A percentile compares a stretch with the other conserved stretches of the same genome.
These are phyloP conservation scores for Quercus parvula DNA, from an alignment of 306 rosid species.

Conservation along the genomic window DNA sequence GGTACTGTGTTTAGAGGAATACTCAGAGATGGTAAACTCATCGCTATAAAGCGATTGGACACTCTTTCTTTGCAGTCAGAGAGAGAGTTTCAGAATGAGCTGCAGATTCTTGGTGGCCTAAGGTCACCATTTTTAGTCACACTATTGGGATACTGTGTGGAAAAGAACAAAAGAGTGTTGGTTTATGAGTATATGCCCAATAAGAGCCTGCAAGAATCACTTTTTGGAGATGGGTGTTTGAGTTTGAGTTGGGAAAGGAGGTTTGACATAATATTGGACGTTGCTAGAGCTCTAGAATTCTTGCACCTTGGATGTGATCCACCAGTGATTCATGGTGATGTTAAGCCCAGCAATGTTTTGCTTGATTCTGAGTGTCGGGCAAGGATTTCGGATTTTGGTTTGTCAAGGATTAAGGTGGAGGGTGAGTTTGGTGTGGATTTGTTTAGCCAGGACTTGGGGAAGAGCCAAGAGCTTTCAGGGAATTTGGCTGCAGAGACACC, in stretches of 20 bases:
- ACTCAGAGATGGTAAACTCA: slow-evolving; percentile 64
- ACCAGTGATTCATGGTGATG: slow-evolving; percentile 91
- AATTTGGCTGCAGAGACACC: slow-evolving; percentile 73
- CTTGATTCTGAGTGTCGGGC: slow-evolving; percentile 66
- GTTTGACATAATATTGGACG: slow-evolving; percentile 66
- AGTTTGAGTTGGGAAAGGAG: slow-evolving; percentile 83
- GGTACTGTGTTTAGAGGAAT: slow-evolving; percentile 85
- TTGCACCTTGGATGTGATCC: slow-evolving; percentile 90
- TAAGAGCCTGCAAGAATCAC: slow-evolving; percentile 82
- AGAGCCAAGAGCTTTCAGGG: slow-evolving; percentile 86
- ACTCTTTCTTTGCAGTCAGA: slow-evolving; percentile 66
- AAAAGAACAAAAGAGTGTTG: slow-evolving; percentile 63
- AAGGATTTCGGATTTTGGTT: slow-evolving; percentile 78
- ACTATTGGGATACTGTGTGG: slow-evolving; percentile 87
- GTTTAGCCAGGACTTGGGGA: slow-evolving; percentile 89
- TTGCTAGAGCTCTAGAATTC: slow-evolving; percentile 83
- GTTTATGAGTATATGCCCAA: slow-evolving; percentile 90
- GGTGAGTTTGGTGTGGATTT: slow-evolving; percentile 80
- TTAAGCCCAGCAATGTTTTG: slow-evolving; percentile 89
- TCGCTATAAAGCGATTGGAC: slow-evolving; percentile 77
- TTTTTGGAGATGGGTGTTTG: slow-evolving; percentile 62
- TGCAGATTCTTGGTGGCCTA: slow-evolving; percentile 89
- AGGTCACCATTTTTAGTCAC: slow-evolving; percentile 79
- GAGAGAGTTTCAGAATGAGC: slow-evolving; percentile 90
- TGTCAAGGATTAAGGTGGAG: slow-evolving; percentile 91